A percentile compares a stretch with the other conserved stretches of the same genome.
Evolutionary conservation across 306 rosid genomes (phyloP).

Genomic region (Quercus bicolor): DNA sequence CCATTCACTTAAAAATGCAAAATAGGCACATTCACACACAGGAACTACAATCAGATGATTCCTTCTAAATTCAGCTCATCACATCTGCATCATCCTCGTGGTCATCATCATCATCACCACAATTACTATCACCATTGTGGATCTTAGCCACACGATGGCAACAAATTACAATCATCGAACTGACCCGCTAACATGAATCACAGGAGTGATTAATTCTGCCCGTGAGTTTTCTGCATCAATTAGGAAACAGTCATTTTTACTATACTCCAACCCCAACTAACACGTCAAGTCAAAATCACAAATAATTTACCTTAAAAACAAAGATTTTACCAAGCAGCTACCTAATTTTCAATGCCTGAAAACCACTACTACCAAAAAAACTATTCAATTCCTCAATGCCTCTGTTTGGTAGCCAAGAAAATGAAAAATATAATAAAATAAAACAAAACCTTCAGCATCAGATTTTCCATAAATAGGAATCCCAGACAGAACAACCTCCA

Average conservation of each 20-base stretch:
- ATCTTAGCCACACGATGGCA: slow-evolving; percentile 29
- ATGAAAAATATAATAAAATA: neutral
- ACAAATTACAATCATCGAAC: slow-evolving; percentile 4
- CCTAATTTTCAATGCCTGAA: neutral
- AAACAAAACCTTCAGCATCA: slow-evolving; percentile 9
- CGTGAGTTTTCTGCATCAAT: slow-evolving; percentile 36
- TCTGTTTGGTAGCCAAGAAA: slow-evolving; percentile 12
- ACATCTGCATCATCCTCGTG: slow-evolving; percentile 16
- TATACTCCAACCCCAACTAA: neutral
- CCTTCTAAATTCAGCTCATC: slow-evolving; percentile 36
- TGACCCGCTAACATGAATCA: slow-evolving; percentile 12
- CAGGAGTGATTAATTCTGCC: slow-evolving; percentile 9
- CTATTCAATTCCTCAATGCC: slow-evolving; percentile 18
- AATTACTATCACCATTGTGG: neutral
- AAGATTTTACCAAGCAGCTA: neutral
- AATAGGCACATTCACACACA: slow-evolving; percentile 31
- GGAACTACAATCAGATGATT: slow-evolving; percentile 24
- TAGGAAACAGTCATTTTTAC: slow-evolving; percentile 6
- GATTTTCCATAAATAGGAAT: slow-evolving; percentile 14
- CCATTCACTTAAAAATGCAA: slow-evolving; percentile 52
- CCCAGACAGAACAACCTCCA: slow-evolving; percentile 20
- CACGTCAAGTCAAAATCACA: neutral
- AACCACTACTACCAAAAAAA: neutral
- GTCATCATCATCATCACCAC: neutral
- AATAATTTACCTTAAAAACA: neutral